Percentiles rank a stretch among this genome's conserved stretches.
phyloP scores from a whole-genome alignment of 2,329 filamentous ascomycete genomes.

The Diaporthe nobilis region DNA sequence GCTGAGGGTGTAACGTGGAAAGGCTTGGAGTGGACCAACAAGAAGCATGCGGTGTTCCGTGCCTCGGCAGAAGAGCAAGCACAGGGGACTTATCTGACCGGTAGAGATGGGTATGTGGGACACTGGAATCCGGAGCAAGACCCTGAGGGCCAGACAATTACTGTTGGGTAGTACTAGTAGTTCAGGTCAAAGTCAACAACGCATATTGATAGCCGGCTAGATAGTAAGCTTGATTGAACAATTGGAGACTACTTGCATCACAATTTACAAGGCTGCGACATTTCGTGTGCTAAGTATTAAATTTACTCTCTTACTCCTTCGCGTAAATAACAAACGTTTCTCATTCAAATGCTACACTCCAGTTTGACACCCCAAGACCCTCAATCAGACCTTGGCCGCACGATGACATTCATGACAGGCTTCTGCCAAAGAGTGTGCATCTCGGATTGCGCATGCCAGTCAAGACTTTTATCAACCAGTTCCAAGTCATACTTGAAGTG shows the following conservation, averaged over 20 bases:
- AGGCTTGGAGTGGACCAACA: slow-evolving; percentile 22
- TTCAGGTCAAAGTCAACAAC: background rate
- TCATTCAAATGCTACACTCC: background rate
- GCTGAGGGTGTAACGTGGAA: slow-evolving; percentile 10
- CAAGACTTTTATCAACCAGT: background rate
- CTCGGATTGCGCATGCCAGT: slow-evolving; percentile 33
- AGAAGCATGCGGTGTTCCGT: slow-evolving; percentile 24
- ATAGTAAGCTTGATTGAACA: background rate
- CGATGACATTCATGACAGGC: background rate
- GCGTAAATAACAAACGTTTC: background rate
- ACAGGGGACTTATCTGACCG: slow-evolving; percentile 5
- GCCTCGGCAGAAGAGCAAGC: slow-evolving; percentile 18
- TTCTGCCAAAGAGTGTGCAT: slow-evolving; percentile 37
- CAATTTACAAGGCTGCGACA: too few relatives aligned
- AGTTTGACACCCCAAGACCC: rapidly evolving
- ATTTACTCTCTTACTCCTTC: too few relatives aligned
- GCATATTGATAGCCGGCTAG: background rate
- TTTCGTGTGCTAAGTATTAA: too few relatives aligned
- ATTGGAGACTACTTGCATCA: too few relatives aligned
- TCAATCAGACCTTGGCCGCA: background rate
- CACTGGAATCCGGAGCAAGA: slow-evolving; percentile 19
- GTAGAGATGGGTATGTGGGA: slow-evolving; percentile 23
- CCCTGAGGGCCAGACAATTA: slow-evolving; percentile 1
- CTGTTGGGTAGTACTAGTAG: background rate
- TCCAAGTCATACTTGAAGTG: slow-evolving; percentile 29